Percentiles rank a stretch among this genome's conserved stretches.
Conservation (phyloP, 805 yeast genomes). For the Clavispora phyllophila region DNA sequence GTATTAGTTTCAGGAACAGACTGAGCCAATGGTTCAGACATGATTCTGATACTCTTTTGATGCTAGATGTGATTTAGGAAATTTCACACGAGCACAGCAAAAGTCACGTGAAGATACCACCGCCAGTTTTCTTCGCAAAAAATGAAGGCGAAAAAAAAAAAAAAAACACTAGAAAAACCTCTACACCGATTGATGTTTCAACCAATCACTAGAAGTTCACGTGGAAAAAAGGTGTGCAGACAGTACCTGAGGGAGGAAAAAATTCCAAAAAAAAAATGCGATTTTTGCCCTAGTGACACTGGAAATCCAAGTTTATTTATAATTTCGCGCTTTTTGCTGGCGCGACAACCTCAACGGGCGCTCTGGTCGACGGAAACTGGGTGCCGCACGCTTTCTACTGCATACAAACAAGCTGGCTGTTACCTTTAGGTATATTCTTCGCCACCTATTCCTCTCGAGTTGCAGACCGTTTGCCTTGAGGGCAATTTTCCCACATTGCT, state of each 20-base stretch:
- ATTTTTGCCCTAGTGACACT: slow-evolving; percentile 3
- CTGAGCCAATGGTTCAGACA: slow-evolving; percentile 23
- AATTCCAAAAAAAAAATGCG: slow-evolving; percentile 12
- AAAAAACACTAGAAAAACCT: background rate
- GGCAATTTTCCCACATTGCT: background rate
- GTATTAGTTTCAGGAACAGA: slow-evolving; percentile 29
- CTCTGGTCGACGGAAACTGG: slow-evolving; percentile 6
- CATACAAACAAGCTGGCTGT: slow-evolving; percentile 4
- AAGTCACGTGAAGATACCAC: slow-evolving; percentile 12
- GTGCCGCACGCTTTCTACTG: slow-evolving; percentile 13
- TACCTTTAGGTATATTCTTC: background rate
- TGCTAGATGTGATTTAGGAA: background rate
- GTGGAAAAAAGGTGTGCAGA: slow-evolving; percentile 10
- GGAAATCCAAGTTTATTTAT: slow-evolving; percentile 20
- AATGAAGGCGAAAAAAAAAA: background rate
- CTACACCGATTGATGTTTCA: background rate
- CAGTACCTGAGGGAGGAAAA: slow-evolving; percentile 9
- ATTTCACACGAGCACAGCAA: background rate
- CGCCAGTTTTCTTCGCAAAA: background rate
- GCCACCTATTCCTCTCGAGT: background rate
- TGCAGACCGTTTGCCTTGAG: background rate
- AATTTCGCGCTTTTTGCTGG: slow-evolving; percentile 16
- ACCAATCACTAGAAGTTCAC: background rate
- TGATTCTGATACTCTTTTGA: slow-evolving; percentile 4
- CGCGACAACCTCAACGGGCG: slow-evolving; percentile 10